Evolutionary conservation across 257 asterid species (phyloP), one percentile per base, ranked within the genome.

Genomic region (Solanum lycopersicoides): DNA sequence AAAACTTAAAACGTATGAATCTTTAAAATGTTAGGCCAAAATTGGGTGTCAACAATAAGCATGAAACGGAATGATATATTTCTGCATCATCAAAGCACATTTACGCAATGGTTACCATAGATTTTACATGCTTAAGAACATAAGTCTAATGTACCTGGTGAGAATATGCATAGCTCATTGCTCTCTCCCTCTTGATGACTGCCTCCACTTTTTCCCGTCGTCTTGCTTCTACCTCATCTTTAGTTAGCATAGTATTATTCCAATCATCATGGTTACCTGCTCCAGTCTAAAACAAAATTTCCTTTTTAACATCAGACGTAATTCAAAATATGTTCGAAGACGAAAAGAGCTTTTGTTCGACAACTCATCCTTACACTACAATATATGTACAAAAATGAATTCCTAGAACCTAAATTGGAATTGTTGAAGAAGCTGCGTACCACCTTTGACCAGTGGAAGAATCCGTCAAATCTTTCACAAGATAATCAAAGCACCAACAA

Each of bases 81-180:
- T 28, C 37, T 32, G 47, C 23, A 50, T 88, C 21, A 28, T 65
- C 65, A 35, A 76, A 88, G 39, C 42, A 83, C 68, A 30, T 77
- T 77, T 77, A 77, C 83, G 1, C 41, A 28, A 15, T 79, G 66
- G 84, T 45, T 45, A 28, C 68, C 66, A 87, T 15, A 42, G 42
- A 76, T 77, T 35, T 79, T 15, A 44, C 4, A 13, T 86, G 73
- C 59, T 60, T 16, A 60, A 73, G 39, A 53, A 28, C 35, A 42
- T 10, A 18, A 84, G 77, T 69, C 9, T 9, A 30, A 56, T 44
- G 68, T 91, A 96, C 99, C 98, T 93, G 96, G 89, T 95, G 91
- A 84, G 98, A 94, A 88, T 93, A 94, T 87, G 99, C 98, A 89
- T 96, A 96, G 18, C 98, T 94, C 99, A 95, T 93, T 82, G 98